These are phyloP conservation scores for Astrephomene gubernaculifera DNA, from an alignment of 139 green algal genomes.

Conservation along the genomic window DNA sequence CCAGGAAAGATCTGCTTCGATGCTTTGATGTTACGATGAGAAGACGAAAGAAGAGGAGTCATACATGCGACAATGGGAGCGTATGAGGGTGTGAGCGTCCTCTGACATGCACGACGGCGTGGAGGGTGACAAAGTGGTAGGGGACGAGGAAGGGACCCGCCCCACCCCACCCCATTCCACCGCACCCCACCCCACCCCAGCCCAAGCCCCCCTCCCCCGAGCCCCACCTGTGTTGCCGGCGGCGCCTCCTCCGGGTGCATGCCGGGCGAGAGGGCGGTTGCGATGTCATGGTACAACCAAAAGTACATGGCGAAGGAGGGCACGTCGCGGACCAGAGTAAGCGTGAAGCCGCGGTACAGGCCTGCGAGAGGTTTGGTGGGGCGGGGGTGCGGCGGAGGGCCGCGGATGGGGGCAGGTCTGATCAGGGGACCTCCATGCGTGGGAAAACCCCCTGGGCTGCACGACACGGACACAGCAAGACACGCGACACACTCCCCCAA, in stretches of 20 bases:
- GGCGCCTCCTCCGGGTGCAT: conserved; percentile 46
- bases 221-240: conserved; percentile 33
- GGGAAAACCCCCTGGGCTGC: too few species aligned
- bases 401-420: neutral
- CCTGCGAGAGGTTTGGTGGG: conserved; percentile 42
- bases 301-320: conserved; percentile 80
- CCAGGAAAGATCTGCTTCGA: too few species aligned
- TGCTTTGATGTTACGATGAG: too few species aligned
- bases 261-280: conserved; percentile 2
- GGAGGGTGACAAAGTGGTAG: too few species aligned
- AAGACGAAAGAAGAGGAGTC: too few species aligned
- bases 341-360: conserved; percentile 67
- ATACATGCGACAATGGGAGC: too few species aligned
- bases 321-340: conserved; percentile 71
- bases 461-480: neutral
- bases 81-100: too few species aligned
- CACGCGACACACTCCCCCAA: neutral
- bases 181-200: too few species aligned
- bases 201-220: neutral
- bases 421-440: too few species aligned
- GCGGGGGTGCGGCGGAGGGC: neutral
- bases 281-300: conserved; percentile 59
- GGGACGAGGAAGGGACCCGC: too few species aligned
- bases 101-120: too few species aligned
- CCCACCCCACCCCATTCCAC: too few species aligned